Conservation (phyloP, 257 asterid species). For the Solanum tacnaense region DNA sequence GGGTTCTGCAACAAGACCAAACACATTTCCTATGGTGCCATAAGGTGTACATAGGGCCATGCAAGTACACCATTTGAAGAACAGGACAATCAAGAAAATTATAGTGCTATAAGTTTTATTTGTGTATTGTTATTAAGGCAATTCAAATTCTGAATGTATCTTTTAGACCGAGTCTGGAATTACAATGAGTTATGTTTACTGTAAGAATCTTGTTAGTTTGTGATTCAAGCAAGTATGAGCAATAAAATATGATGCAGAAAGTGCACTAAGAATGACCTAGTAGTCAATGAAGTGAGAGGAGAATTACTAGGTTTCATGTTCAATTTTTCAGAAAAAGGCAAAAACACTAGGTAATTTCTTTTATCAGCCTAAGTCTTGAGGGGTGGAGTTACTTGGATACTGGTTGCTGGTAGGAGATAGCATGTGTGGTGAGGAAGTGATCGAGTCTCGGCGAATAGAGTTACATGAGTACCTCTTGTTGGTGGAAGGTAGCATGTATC, state of each 20-base stretch:
- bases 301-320: accelerated
- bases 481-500: background rate
- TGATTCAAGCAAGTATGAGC: background rate
- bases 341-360: no score
- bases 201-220: background rate
- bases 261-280: background rate
- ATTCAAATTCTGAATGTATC: no score
- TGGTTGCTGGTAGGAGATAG: accelerated
- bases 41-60: background rate
- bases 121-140: background rate
- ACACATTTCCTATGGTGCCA: background rate
- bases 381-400: no score
- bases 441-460: background rate
- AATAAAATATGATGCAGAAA: background rate
- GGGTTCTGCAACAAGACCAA: background rate
- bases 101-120: background rate
- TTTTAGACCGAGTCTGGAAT: background rate
- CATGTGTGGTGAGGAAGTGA: background rate
- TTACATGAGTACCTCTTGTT: background rate
- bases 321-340: no score
- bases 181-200: background rate
- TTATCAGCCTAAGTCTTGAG: no score
- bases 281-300: no score
- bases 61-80: background rate
- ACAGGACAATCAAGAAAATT: background rate